These are phyloP conservation scores for Rhodotorula paludigena DNA, from an alignment of 768 basidiomycete genomes.

Conservation along the genomic window DNA sequence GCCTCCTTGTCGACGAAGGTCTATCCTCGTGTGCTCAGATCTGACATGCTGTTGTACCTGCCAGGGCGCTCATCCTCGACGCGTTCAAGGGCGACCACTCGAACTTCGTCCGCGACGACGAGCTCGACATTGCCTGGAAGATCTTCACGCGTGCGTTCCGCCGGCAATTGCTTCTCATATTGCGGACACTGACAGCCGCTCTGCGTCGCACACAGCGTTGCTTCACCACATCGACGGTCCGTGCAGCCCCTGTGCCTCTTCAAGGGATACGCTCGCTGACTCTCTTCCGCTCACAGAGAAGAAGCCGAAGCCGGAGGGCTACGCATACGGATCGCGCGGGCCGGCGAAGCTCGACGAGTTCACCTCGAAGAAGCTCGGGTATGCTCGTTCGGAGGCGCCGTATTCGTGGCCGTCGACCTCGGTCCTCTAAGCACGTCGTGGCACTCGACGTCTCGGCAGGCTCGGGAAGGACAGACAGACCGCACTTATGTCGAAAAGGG, in stretches of 20 bases:
- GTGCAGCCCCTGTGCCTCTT: background rate
- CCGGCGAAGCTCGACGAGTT: slow-evolving; percentile 76
- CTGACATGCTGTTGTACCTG: background rate
- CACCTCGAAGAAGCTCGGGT: slow-evolving; percentile 54
- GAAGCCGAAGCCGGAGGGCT: slow-evolving; percentile 65
- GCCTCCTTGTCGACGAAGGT: no score
- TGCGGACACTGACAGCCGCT: background rate
- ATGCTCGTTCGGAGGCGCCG: slow-evolving; percentile 31
- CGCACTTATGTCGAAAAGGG: no score
- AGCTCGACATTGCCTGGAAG: slow-evolving; percentile 98
- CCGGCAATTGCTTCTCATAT: slow-evolving; percentile 42
- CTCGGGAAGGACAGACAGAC: no score
- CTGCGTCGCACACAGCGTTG: slow-evolving; percentile 65
- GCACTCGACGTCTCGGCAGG: no score
- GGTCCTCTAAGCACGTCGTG: slow-evolving; percentile 32
- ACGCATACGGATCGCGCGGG: slow-evolving; percentile 94
- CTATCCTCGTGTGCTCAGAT: background rate
- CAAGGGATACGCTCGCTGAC: background rate
- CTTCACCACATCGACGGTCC: slow-evolving; percentile 37
- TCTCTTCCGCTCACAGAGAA: slow-evolving; percentile 59
- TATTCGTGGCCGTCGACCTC: slow-evolving; percentile 36
- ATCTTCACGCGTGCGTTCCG: slow-evolving; percentile 64
- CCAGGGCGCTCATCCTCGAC: slow-evolving; percentile 82
- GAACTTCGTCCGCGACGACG: slow-evolving; percentile 97
- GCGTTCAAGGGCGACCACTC: slow-evolving; percentile 97